A percentile compares a stretch with the other conserved stretches of the same genome.
These are phyloP conservation scores for Leucocoprinus leucothites DNA, from an alignment of 768 basidiomycete species.

Conservation along the genomic window DNA sequence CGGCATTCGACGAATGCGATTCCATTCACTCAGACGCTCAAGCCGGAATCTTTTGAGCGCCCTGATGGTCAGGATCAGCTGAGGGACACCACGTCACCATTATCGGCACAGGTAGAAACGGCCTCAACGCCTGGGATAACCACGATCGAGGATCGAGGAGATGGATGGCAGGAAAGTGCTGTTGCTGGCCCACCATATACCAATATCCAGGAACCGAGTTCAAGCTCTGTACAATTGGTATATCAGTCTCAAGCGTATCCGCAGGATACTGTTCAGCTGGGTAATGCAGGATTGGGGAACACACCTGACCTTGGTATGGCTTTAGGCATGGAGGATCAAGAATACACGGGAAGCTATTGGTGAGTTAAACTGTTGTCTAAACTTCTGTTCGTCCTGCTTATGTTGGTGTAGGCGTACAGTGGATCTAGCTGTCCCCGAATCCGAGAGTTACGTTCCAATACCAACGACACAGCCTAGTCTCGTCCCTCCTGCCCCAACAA, in stretches of 20 bases:
- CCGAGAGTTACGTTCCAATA: constrained; percentile 8
- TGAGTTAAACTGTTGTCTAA: neutral
- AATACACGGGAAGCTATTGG: constrained; percentile 17
- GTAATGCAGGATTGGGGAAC: neutral
- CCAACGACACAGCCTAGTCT: constrained; percentile 4
- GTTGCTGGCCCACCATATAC: neutral
- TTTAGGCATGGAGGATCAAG: constrained; percentile 2
- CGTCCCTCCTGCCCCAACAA: constrained; percentile 7
- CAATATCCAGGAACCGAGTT: neutral
- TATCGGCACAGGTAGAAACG: neutral
- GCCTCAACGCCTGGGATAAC: neutral
- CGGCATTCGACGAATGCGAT: neutral
- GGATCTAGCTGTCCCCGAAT: constrained; percentile 12
- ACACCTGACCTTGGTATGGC: constrained; percentile 1
- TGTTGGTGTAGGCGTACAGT: constrained; percentile 14
- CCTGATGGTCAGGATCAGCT: constrained; percentile 4
- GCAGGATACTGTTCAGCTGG: neutral
- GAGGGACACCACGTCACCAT: constrained; percentile 3
- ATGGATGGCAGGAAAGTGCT: constrained; percentile 1
- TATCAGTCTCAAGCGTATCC: constrained; percentile 3
- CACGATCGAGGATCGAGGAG: neutral
- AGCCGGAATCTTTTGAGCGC: constrained; percentile 2
- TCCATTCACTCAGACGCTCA: constrained; percentile 5
- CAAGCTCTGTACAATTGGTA: neutral
- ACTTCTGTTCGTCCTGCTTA: neutral